These are phyloP conservation scores for Nakaseomyces delphensis DNA, from an alignment of 1,139 yeast genomes.

Conservation along the genomic window DNA sequence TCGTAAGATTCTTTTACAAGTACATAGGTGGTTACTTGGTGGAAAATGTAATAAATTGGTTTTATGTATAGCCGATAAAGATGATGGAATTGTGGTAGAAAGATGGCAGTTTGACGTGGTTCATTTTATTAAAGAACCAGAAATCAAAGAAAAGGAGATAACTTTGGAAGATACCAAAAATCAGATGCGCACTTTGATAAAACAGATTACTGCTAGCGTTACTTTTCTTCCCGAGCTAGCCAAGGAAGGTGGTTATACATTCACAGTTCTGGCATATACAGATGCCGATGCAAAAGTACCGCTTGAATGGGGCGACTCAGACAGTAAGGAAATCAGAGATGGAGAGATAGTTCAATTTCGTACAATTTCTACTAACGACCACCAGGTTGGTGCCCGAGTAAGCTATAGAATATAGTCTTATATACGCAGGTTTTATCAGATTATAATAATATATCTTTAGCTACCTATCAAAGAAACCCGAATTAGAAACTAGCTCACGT, in stretches of 20 bases:
- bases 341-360: constrained; percentile 60
- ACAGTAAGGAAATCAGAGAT: constrained; percentile 48
- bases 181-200: constrained; percentile 75
- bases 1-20: constrained; percentile 58
- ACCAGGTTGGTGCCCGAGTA: constrained; percentile 68
- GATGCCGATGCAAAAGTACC: constrained; percentile 68
- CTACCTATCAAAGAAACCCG: constrained; percentile 18
- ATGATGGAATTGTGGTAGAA: constrained; percentile 62
- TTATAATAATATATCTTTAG: neutral
- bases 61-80: constrained; percentile 61
- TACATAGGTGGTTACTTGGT: constrained; percentile 72
- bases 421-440: neutral
- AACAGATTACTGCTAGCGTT: constrained; percentile 85
- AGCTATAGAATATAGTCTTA: constrained; percentile 38
- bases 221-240: constrained; percentile 72
- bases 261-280: constrained; percentile 80
- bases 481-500: constrained; percentile 17
- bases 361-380: constrained; percentile 59
- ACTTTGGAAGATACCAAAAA: constrained; percentile 44
- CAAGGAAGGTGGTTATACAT: constrained; percentile 58
- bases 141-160: constrained; percentile 9
- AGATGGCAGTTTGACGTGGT: constrained; percentile 72
- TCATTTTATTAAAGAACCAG: constrained; percentile 36
- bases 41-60: constrained; percentile 63
- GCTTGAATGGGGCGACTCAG: constrained; percentile 80